A percentile compares a stretch with the other conserved stretches of the same genome.
phyloP scores from a whole-genome alignment of 805 yeast species.

The Kuraishia capsulata region DNA sequence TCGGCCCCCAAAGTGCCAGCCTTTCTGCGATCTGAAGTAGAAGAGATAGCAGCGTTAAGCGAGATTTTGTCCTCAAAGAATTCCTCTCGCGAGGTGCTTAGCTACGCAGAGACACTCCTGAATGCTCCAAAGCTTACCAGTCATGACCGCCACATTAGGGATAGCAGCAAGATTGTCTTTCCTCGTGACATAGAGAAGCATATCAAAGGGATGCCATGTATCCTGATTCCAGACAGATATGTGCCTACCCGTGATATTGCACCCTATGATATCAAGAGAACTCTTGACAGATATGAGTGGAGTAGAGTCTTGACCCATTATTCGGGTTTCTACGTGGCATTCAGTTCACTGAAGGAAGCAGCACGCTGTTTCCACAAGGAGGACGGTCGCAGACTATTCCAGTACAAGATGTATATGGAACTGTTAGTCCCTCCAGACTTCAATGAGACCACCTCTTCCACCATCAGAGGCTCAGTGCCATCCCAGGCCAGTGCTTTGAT shows the following conservation, averaged over 20 bases:
- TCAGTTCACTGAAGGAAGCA: slow-evolving; percentile 51
- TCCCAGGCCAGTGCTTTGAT: slow-evolving; percentile 53
- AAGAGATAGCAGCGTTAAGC: not conserved
- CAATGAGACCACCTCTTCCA: slow-evolving; percentile 11
- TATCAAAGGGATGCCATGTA: slow-evolving; percentile 48
- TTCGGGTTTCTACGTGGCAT: slow-evolving; percentile 64
- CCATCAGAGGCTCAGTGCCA: slow-evolving; percentile 23
- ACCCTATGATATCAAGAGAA: slow-evolving; percentile 49
- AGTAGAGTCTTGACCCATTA: slow-evolving; percentile 53
- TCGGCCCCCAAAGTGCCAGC: not conserved
- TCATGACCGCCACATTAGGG: slow-evolving; percentile 22
- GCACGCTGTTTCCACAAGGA: slow-evolving; percentile 48
- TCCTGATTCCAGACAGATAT: slow-evolving; percentile 43
- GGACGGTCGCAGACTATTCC: slow-evolving; percentile 45
- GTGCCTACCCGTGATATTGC: slow-evolving; percentile 38
- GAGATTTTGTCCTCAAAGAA: not conserved
- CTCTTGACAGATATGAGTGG: slow-evolving; percentile 54
- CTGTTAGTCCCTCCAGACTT: slow-evolving; percentile 38
- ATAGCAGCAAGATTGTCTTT: slow-evolving; percentile 18
- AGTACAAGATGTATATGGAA: slow-evolving; percentile 48
- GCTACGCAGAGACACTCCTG: not conserved
- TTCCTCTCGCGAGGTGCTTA: not conserved
- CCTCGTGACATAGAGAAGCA: slow-evolving; percentile 40
- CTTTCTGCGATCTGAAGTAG: not conserved
- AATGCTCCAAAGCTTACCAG: slow-evolving; percentile 9